phyloP scores from a whole-genome alignment of 2,329 filamentous ascomycete genomes.

The Aspergillus caelatus region DNA sequence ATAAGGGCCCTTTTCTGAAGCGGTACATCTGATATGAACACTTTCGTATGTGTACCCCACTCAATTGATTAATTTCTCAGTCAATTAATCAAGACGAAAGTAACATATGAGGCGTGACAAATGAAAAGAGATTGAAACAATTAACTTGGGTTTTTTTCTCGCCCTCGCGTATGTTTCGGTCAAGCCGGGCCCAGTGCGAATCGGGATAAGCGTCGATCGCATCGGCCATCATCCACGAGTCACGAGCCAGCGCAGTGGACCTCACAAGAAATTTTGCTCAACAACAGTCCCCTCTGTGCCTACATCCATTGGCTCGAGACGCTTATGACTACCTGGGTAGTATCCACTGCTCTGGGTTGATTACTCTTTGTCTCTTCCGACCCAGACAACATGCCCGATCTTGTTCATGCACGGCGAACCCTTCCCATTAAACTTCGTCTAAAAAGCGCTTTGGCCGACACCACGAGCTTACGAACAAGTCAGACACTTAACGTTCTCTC shows the following conservation, averaged over 20 bases:
- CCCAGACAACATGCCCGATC: slow-evolving; percentile 5
- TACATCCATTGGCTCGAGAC: neutral
- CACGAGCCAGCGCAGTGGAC: neutral
- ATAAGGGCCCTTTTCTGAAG: no score
- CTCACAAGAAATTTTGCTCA: neutral
- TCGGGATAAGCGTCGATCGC: neutral
- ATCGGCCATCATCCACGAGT: neutral
- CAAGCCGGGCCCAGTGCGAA: neutral
- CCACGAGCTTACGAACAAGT: neutral
- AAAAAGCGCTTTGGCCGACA: neutral
- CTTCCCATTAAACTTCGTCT: neutral
- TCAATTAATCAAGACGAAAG: neutral
- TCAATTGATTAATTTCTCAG: neutral
- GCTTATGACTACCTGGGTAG: no score
- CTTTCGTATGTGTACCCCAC: neutral
- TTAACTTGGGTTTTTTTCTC: neutral
- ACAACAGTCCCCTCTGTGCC: no score
- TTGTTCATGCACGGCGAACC: neutral
- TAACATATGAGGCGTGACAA: neutral
- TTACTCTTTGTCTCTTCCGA: slow-evolving; percentile 7
- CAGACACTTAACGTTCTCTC: neutral
- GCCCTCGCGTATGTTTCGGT: neutral
- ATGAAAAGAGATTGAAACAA: neutral
- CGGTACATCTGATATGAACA: neutral
- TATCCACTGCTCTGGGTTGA: slow-evolving; percentile 6